phyloP scores from a whole-genome alignment of 2,329 filamentous ascomycete species.

The Elsinoe perseae region DNA sequence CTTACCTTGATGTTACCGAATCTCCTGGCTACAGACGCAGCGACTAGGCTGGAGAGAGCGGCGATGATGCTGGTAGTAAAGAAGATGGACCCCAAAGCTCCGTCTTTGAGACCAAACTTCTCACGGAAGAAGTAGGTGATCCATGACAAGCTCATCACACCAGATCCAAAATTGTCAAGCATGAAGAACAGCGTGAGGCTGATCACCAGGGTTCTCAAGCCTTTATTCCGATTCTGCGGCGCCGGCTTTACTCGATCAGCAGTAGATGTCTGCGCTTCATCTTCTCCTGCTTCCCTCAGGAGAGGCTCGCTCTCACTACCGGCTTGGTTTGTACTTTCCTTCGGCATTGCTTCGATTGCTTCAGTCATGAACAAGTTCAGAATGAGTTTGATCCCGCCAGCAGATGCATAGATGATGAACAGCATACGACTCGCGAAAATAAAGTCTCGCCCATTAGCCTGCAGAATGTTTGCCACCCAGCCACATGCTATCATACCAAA shows the following conservation, averaged over 20 bases:
- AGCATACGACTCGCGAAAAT: constrained; percentile 34
- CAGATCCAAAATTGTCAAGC: constrained; percentile 17
- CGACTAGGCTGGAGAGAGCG: constrained; percentile 16
- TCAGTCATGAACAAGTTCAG: constrained; percentile 37
- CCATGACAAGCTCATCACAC: constrained; percentile 17
- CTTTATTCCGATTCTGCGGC: not conserved
- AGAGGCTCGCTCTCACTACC: not conserved
- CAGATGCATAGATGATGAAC: constrained; percentile 38
- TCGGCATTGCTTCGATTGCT: constrained; percentile 27
- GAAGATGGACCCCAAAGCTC: constrained; percentile 17
- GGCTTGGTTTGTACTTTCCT: not conserved
- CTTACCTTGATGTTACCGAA: constrained; percentile 14
- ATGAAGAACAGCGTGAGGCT: constrained; percentile 13
- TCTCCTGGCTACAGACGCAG: constrained; percentile 16
- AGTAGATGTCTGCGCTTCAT: not conserved
- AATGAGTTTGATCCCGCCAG: constrained; percentile 34
- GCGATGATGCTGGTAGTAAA: constrained; percentile 14
- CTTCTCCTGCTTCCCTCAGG: not conserved
- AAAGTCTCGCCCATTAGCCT: constrained; percentile 30
- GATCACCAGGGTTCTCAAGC: not conserved
- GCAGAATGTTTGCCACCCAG: constrained; percentile 31
- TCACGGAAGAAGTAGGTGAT: constrained; percentile 17
- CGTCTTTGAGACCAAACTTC: constrained; percentile 17
- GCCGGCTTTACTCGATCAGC: not conserved
- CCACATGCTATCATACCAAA: constrained; percentile 30